Evolutionary conservation across 2,329 filamentous ascomycete species (phyloP), one percentile per base, ranked within the genome.

Genomic region (Biscogniauxia sp.): DNA sequence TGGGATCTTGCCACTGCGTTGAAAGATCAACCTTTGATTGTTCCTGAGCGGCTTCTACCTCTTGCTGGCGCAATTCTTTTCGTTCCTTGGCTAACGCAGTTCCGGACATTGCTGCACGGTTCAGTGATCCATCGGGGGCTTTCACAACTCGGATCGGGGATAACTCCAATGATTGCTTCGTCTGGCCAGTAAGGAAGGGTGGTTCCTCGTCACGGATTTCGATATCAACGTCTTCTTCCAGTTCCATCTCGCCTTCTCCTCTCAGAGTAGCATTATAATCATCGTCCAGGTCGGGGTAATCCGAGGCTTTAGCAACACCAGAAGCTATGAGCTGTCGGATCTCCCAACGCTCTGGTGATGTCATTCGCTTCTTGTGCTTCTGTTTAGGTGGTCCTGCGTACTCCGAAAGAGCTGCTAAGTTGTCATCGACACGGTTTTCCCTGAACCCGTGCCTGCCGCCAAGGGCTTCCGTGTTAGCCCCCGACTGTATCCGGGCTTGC

Each of bases 141-240:
- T 98, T 98, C 69, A 99, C 92, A 20, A 99, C 93, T 65, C 96
- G 86, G 63, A 99, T 99, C 0, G 95, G 95, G 1, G 93, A 97
- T 3, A 99, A 79, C 71, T 99, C 95, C 8, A 99, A 82, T 9
- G 93, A 97, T 73, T 97, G 93, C 72, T 97, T 97, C 0, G 95
- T 99, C 75, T 99, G 96, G 4, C 95, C 95, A 17, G 92, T 91
- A 64, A 99, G 77, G 80, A 99, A 99, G 0, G 95, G 95, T 0
- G 95, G 96, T 71, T 99, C 95, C 69, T 99, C 95, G 64, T 99
- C 95, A 67, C 89, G 86, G 28, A 99, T 91, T 75, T 99, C 95
- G 64, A 99, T 99, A 70, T 99, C 95, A 4, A 99, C 87, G 72
- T 99, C 95, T 75, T 97, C 92, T 73, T 99, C 95, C 65, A 98